Percentiles rank a stretch among this genome's conserved stretches.
Conservation (phyloP, 306 rosid species). For the Rosa rugosa region DNA sequence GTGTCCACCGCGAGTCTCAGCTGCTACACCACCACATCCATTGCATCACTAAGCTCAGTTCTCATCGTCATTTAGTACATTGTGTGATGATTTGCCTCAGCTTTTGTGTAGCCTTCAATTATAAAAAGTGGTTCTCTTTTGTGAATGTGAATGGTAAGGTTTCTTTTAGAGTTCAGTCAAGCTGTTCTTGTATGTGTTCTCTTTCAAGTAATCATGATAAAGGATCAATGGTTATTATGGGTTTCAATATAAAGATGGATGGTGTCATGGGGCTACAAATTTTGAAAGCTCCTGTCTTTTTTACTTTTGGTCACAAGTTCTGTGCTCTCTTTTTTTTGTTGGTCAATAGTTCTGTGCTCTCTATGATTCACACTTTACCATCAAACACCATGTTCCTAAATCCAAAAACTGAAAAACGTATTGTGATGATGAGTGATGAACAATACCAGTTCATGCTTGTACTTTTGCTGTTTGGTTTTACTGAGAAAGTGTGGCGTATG, state of each 20-base stretch:
- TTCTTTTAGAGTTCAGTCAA: not conserved
- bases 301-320: not conserved
- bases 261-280: not conserved
- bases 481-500: no score
- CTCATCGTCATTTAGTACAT: constrained; percentile 13
- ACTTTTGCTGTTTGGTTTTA: not conserved
- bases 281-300: not conserved
- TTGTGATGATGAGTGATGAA: not conserved
- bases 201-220: not conserved
- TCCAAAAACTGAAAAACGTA: not conserved
- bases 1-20: constrained; percentile 42
- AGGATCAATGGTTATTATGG: not conserved
- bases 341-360: not conserved
- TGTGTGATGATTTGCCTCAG: constrained; percentile 33
- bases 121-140: constrained; percentile 13
- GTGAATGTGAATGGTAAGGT: constrained; percentile 4
- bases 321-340: not conserved
- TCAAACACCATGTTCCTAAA: not conserved
- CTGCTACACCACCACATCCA: constrained; percentile 19
- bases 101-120: constrained; percentile 34
- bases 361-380: not conserved
- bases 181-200: not conserved
- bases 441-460: not conserved
- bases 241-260: not conserved
- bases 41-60: constrained; percentile 45